Evolutionary conservation across 139 green algal genomes (phyloP).

Genomic region (Chlorella sp.): DNA sequence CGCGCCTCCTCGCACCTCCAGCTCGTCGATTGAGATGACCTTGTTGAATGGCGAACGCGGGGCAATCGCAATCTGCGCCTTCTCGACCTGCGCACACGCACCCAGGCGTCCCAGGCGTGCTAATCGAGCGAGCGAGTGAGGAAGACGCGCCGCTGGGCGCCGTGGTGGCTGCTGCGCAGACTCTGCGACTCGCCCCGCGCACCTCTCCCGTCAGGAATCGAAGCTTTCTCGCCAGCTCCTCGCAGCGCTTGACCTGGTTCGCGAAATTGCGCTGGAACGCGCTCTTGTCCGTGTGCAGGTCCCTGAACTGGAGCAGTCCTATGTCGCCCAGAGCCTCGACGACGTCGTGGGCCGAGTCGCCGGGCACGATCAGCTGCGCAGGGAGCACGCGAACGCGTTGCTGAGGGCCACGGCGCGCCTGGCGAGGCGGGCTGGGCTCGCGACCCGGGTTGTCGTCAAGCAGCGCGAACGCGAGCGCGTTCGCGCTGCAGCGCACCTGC

Average conservation of each 20-base stretch:
- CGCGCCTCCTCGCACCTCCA: slow-evolving; percentile 35
- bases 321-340: slow-evolving; percentile 82
- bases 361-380: slow-evolving; percentile 93
- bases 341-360: slow-evolving; percentile 89
- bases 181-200: too few species aligned
- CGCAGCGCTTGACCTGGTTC: slow-evolving; percentile 92
- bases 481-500: slow-evolving; percentile 75
- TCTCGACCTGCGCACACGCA: slow-evolving; percentile 56
- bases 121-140: too few species aligned
- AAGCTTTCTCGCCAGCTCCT: slow-evolving; percentile 94
- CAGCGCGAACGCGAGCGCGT: too few species aligned
- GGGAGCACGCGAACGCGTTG: too few species aligned
- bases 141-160: too few species aligned
- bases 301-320: slow-evolving; percentile 86
- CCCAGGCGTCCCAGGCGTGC: too few species aligned
- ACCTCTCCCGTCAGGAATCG: slow-evolving; percentile 91
- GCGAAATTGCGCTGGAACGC: slow-evolving; percentile 94
- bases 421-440: not conserved
- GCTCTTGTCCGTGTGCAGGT: slow-evolving; percentile 86
- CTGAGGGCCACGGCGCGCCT: not conserved
- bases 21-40: slow-evolving; percentile 25
- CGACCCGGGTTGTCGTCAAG: not conserved
- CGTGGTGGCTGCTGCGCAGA: too few species aligned
- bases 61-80: slow-evolving; percentile 47
- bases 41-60: slow-evolving; percentile 8